A percentile compares a stretch with the other conserved stretches of the same genome.
phyloP scores from a whole-genome alignment of 495 filamentous ascomycete species.

The Tuber borchii region DNA sequence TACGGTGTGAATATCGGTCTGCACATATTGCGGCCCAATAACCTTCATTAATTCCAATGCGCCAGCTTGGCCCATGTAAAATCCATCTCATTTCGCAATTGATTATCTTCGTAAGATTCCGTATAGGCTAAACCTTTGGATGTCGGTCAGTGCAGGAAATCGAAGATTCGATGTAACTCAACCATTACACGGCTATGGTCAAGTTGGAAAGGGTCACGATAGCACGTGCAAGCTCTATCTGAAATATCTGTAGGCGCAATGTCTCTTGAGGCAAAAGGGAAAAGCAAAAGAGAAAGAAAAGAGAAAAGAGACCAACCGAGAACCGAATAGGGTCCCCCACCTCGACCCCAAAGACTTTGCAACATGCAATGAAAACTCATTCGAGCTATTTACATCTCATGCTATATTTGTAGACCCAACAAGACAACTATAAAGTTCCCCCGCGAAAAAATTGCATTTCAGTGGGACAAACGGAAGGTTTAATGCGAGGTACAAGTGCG shows the following conservation, averaged over 20 bases:
- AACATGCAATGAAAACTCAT: not conserved
- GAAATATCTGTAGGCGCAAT: not conserved
- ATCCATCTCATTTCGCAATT: not conserved
- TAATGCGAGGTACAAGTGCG: not conserved
- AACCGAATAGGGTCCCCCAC: not conserved
- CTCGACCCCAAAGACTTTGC: not conserved
- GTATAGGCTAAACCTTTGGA: not conserved
- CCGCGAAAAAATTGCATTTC: not conserved
- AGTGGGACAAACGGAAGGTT: not conserved
- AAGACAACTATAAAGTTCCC: not conserved
- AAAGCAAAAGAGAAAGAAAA: too few species aligned
- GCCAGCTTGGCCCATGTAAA: not conserved
- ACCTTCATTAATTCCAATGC: not conserved
- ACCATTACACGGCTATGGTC: not conserved
- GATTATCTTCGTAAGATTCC: not conserved
- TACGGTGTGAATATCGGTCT: not conserved
- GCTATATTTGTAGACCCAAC: not conserved
- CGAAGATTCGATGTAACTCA: not conserved
- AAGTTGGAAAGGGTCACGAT: not conserved
- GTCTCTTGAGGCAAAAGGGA: not conserved
- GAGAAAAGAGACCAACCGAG: not conserved
- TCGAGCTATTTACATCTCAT: not conserved
- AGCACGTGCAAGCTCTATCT: not conserved
- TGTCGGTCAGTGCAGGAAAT: not conserved
- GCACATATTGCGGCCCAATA: not conserved